Base-by-base conservation (phyloP, 345 rosid genomes). In the Eucalyptus shirleyi region DNA sequence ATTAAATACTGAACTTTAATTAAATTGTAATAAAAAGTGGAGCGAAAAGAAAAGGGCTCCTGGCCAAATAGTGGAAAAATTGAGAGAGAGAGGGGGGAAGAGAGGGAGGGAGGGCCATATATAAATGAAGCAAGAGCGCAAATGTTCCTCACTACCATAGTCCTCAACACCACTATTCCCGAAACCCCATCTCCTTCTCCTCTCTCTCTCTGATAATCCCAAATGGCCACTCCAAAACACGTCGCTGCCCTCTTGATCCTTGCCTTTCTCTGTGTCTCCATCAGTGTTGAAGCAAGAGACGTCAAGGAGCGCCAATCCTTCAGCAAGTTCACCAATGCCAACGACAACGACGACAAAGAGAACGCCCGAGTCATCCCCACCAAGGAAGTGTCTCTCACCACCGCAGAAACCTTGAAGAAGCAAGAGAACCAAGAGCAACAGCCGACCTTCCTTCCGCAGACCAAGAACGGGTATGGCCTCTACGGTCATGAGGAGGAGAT, bases 391-490 rank as follows among this genome's bases (percentile, higher is more conserved):
- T 86, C 50, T 23, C 47, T 40, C 85, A 23, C 85, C 47, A 21
- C 85, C 83, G 28, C 7, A 14, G 87, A 56, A 21, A 37, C 89
- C 24, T 30, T 83, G 42, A 67, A 50, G 82, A 88, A 90, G 87
- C 88, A 88, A 44, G 91, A 91, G 72, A 87, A 90, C 50, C 86
- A 86, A 21, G 87, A 28, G 65, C 65, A 86, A 13, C 86, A 89
- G 50, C 92, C 91, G 6, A 88, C 88, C 56, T 95, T 95, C 65
- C 24, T 92, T 86, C 95, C 89, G 2, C 92, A 95, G 90, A 90
- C 94, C 89, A 89, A 90, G 67, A 93, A 92, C 62, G 94, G 93
- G 40, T 95, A 94, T 11, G 97, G 97, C 37, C 92, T 94, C 9
- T 94, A 94, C 30, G 94, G 95, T 17, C 95, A 91, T 12, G 93